These are phyloP conservation scores for Hura crepitans DNA, from an alignment of 441 rosid species.

Conservation along the genomic window DNA sequence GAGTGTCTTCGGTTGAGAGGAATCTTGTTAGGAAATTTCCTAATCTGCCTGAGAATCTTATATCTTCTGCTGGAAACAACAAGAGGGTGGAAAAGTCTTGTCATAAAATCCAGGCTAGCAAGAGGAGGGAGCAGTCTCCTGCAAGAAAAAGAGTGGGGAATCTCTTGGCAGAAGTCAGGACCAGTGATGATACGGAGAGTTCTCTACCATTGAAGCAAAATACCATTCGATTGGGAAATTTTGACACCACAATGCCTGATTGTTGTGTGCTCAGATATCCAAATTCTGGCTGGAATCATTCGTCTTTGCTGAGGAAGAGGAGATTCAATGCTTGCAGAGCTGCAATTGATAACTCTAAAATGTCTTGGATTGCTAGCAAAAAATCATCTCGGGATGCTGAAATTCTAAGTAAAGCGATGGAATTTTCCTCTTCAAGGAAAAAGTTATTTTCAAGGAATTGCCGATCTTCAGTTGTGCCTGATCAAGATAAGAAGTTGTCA, in stretches of 20 bases:
- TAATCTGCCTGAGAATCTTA: slow-evolving; percentile 34
- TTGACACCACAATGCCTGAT: slow-evolving; percentile 22
- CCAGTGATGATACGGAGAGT: slow-evolving; percentile 30
- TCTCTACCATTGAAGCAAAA: slow-evolving; percentile 30
- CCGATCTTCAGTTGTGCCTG: slow-evolving; percentile 28
- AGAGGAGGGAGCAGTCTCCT: slow-evolving; percentile 35
- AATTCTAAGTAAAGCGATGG: slow-evolving; percentile 32
- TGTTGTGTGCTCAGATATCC: slow-evolving; percentile 25
- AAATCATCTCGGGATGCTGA: slow-evolving; percentile 26
- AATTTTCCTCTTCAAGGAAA: slow-evolving; percentile 38
- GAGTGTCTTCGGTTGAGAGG: slow-evolving; percentile 35
- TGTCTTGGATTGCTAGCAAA: slow-evolving; percentile 26
- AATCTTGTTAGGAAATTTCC: slow-evolving; percentile 33
- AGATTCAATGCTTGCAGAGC: slow-evolving; percentile 22
- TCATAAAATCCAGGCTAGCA: slow-evolving; percentile 26
- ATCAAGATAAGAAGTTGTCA: slow-evolving; percentile 29
- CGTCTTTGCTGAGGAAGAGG: slow-evolving; percentile 30
- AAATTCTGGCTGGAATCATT: slow-evolving; percentile 28
- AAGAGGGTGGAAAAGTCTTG: slow-evolving; percentile 35
- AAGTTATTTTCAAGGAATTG: slow-evolving; percentile 29
- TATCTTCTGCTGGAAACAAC: slow-evolving; percentile 33
- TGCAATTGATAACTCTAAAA: slow-evolving; percentile 22
- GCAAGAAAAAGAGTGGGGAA: slow-evolving; percentile 44
- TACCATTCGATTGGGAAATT: slow-evolving; percentile 28
- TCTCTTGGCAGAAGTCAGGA: slow-evolving; percentile 32